Conservation (phyloP, 148 eudicot species). For the Fagopyrum tataricum region DNA sequence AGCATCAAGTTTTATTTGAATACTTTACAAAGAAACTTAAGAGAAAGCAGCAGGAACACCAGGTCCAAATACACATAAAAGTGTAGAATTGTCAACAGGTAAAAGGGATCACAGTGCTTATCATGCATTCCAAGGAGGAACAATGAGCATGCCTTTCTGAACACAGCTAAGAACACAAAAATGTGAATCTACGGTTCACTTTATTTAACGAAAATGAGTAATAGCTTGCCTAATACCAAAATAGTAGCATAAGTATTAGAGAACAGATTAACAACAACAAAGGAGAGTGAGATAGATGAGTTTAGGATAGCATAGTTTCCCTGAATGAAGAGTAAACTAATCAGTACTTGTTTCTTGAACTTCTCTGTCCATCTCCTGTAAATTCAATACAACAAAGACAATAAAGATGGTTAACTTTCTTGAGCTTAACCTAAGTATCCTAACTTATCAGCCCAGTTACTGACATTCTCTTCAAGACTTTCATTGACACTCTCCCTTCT, state of each 20-base stretch:
- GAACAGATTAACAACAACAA: neutral
- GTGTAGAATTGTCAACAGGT: neutral
- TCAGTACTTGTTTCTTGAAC: neutral
- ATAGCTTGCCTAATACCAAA: too few species aligned
- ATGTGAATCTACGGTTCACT: neutral
- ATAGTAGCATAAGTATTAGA: too few species aligned
- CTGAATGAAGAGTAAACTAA: neutral
- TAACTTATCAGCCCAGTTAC: neutral
- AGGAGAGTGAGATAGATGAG: neutral
- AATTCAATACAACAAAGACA: conserved; percentile 2
- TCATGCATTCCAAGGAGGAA: neutral
- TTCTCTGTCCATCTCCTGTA: conserved; percentile 6
- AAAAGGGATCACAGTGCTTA: neutral
- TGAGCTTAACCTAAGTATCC: neutral
- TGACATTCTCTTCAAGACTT: conserved; percentile 12
- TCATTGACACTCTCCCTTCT: conserved; percentile 47
- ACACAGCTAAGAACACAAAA: neutral
- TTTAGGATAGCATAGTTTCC: neutral
- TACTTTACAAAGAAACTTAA: neutral
- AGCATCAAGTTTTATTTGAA: neutral
- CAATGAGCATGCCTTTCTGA: neutral
- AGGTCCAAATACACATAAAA: neutral
- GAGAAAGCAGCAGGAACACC: neutral
- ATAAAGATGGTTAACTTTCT: neutral
- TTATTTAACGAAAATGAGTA: neutral